These are phyloP conservation scores for Saccharomycopsis javanensis DNA, from an alignment of 805 yeast species.

Conservation along the genomic window DNA sequence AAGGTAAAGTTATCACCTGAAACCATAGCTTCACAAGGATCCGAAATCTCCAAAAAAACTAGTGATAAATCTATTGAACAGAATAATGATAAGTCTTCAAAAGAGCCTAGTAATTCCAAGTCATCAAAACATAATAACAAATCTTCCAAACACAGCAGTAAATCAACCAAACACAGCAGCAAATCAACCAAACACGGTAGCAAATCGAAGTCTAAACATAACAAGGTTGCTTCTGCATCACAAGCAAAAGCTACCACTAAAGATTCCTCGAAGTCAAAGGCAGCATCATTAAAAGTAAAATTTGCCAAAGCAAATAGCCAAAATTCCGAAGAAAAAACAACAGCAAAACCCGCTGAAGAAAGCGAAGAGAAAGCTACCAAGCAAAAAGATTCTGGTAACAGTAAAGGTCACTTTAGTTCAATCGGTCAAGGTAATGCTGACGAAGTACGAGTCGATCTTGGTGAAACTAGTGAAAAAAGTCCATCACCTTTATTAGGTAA, in stretches of 20 bases:
- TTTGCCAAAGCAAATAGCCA: not conserved
- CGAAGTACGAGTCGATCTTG: not conserved
- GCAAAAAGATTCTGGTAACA: not conserved
- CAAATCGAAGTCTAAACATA: not conserved
- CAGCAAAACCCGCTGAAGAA: not conserved
- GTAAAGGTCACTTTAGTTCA: not conserved
- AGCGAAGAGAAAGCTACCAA: not conserved
- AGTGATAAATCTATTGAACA: not conserved
- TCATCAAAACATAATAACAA: not conserved
- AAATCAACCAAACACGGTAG: not conserved
- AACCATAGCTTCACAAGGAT: not conserved
- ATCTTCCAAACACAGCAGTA: not conserved
- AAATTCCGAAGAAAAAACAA: not conserved
- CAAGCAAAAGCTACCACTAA: not conserved
- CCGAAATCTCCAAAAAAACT: too few relatives aligned
- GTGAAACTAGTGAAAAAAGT: not conserved
- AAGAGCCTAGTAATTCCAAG: not conserved
- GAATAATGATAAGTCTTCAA: not conserved
- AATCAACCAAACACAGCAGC: not conserved
- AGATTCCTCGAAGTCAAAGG: not conserved
- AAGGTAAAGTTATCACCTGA: not conserved
- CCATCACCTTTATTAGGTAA: not conserved
- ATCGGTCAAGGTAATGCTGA: not conserved
- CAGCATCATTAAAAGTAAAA: not conserved
- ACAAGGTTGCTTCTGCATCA: not conserved